These are phyloP conservation scores for Tillandsia leiboldiana DNA, from an alignment of 176 grass and related monocot species.

Conservation along the genomic window DNA sequence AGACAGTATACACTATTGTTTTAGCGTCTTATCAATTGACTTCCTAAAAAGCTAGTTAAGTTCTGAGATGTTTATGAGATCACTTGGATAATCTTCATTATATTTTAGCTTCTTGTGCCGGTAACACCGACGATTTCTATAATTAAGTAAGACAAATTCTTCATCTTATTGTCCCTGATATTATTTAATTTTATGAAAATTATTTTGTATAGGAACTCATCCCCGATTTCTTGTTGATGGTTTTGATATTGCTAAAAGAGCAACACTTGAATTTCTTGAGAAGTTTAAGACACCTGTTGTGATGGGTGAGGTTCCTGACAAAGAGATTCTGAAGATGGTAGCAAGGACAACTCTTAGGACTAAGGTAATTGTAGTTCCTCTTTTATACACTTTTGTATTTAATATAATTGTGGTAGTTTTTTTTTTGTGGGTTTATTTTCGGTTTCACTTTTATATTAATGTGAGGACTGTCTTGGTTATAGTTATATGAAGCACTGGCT, in stretches of 20 bases:
- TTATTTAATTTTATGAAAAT: conserved; percentile 6
- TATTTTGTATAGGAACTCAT: conserved; percentile 55
- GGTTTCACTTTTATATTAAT: conserved; percentile 6
- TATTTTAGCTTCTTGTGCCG: background rate
- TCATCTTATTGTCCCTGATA: background rate
- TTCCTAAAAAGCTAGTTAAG: too few species aligned
- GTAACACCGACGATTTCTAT: background rate
- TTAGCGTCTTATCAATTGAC: too few species aligned
- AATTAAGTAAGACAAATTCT: background rate
- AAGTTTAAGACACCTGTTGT: conserved; percentile 77
- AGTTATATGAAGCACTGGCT: conserved; percentile 88
- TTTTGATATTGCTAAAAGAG: conserved; percentile 87
- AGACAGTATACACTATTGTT: too few species aligned
- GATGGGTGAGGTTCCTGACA: conserved; percentile 74
- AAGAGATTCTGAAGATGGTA: conserved; percentile 89
- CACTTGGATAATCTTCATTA: conserved; percentile 3
- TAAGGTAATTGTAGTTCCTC: conserved; percentile 40
- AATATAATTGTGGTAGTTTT: background rate
- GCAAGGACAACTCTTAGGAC: conserved; percentile 91
- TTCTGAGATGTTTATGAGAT: background rate
- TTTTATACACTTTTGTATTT: background rate
- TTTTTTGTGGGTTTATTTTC: background rate
- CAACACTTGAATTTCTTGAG: conserved; percentile 90
- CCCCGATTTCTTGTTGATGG: conserved; percentile 92
- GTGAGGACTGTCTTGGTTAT: background rate